Base-by-base conservation (phyloP, 169 alveolate genomes). In the Ichthyophthirius multifiliis region DNA sequence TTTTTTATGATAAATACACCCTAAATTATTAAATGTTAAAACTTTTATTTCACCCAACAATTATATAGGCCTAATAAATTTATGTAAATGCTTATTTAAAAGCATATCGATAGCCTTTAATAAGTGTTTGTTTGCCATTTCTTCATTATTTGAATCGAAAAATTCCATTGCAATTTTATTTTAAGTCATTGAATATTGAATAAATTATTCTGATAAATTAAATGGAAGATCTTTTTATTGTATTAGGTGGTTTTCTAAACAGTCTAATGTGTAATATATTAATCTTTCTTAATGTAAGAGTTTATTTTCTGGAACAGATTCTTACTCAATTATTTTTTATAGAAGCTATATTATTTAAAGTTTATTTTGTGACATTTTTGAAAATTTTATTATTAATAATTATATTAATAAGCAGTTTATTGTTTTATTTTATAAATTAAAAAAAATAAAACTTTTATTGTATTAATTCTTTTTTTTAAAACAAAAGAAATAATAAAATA, bases 31-130 rank as follows among this genome's bases (percentile, higher is more conserved):
- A 32, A 65, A 65, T 32, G 46, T 35, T 35, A 65, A 65, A 32
- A 65, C 75, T 65, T 65, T 65, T 31, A 65, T 65, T 65, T 65
- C 75, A 18, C 75, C 75, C 16, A 30, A 35, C 18, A 32, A 32
- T 12, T 18, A 18, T 3, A 65, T 20, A 15, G 75, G 75, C 12
- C 34, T 65, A 12, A 65, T 46, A 65, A 32, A 65, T 65, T 65
- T 65, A 34, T 65, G 75, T 32, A 65, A 32, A 2, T 34, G 34
- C 34, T 65, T 65, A 32, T 65, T 43, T 46, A 65, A 32, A 2
- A 65, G 35, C n/a, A 65, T 65, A 65, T 65, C 75, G 15, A 65
- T 16, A 6, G 75, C 75, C 15, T 65, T 31, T 31, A 65, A 32
- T 4, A 65, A 30, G 23, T 32, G 35, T 15, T 31, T 32, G 34